Base-by-base conservation (phyloP, 441 rosid genomes). In the Jatropha multifida region DNA sequence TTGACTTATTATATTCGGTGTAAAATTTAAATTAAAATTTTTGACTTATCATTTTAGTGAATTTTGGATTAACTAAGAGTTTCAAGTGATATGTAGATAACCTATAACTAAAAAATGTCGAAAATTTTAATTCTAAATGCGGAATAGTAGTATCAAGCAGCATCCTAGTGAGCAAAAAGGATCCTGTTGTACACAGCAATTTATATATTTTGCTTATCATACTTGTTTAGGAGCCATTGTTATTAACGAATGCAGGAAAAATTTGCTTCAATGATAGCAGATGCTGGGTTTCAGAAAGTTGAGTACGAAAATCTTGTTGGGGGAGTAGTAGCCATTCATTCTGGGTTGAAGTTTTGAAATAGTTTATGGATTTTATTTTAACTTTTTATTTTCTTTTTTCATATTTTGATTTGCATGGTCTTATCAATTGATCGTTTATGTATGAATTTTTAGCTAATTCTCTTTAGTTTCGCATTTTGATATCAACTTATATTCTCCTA, bases 301-400 rank as follows among this genome's bases (percentile, higher is more conserved):
- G 97, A 92, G 83, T 95, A 92, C 56, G 99, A 95, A 83, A 92
- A 95, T 85, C 90, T 95, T 15, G 95, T 93, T 0, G 97, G 95
- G 12, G 99, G 99, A 74, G 97, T 95, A 32, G 97, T 93, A 17
- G 90, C 98, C 77, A 89, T 95, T 66, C 99, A 95, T 74, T 95
- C 97, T 1, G 97, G 91, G 5, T 44, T 93, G 63, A 95, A 95
- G 84, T 69, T 92, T 64, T 95, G 83, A 86, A 32, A 26, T 54
- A 49, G 23, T 71, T 46, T 20, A n/a, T 44, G 52, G 55, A 69
- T 70, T 55, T 32, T 55, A 32, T 32, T 32, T 32, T 32, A 32
- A 32, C 1, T 17, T 17, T 37, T 14, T 48, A 18, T 32, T 32
- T 32, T 32, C 23, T 23, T 23, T 26, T 26, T 48, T 9, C 38